Percentiles rank a stretch among this genome's conserved stretches.
Conservation (phyloP, 2,329 filamentous ascomycete species). For the Ilyonectria destructans region DNA sequence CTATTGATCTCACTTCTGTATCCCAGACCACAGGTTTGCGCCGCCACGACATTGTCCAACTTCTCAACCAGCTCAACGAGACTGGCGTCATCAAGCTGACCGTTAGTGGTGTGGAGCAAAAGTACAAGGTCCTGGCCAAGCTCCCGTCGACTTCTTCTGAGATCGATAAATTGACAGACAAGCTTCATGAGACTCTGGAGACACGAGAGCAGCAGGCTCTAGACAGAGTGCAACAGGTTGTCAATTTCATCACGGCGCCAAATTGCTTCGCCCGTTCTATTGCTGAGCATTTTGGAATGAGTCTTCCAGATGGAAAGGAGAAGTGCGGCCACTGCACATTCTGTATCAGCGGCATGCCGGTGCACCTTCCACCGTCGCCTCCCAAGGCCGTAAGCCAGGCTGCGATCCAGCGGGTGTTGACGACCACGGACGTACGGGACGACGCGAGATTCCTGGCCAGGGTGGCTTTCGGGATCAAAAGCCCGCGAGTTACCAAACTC, state of each 20-base stretch:
- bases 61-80: constrained; percentile 70
- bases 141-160: constrained; percentile 62
- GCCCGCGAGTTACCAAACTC: constrained; percentile 67
- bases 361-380: constrained; percentile 59
- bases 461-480: constrained; percentile 75
- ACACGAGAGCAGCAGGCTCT: constrained; percentile 68
- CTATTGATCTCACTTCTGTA: constrained; percentile 65
- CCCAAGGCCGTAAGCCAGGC: constrained; percentile 57
- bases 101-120: constrained; percentile 66
- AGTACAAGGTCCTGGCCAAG: constrained; percentile 66
- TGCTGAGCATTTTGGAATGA: constrained; percentile 72
- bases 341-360: constrained; percentile 48
- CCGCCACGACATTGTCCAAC: constrained; percentile 66
- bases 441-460: constrained; percentile 73
- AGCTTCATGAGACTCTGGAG: constrained; percentile 67
- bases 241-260: constrained; percentile 67
- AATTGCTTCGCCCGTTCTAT: constrained; percentile 69
- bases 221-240: constrained; percentile 64
- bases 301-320: constrained; percentile 58
- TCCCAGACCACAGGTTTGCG: constrained; percentile 52
- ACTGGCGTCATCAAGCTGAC: constrained; percentile 66
- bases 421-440: constrained; percentile 63
- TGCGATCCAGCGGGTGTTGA: constrained; percentile 62
- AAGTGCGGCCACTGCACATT: constrained; percentile 72
- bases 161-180: constrained; percentile 61